Conservation (phyloP, 2,329 filamentous ascomycete genomes). For the Fusarium devonianum region DNA sequence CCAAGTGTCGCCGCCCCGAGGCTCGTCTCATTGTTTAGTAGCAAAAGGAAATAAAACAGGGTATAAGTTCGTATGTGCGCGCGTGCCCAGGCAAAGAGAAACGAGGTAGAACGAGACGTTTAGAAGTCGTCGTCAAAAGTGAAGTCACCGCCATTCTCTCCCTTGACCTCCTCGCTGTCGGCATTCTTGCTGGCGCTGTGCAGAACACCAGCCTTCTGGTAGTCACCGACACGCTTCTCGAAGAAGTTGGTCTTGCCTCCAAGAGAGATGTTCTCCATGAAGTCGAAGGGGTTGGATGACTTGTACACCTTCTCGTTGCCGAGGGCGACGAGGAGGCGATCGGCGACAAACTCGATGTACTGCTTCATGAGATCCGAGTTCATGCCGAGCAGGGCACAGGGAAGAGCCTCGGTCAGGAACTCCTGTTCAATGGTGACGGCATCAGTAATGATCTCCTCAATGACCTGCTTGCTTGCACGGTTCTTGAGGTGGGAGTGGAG, state of each 20-base stretch:
- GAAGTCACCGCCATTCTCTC: slow-evolving; percentile 78
- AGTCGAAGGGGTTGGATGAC: slow-evolving; percentile 95
- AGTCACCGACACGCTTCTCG: slow-evolving; percentile 99
- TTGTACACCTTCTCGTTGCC: slow-evolving; percentile 96
- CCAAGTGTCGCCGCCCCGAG: slow-evolving; percentile 32
- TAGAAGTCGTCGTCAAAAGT: slow-evolving; percentile 97
- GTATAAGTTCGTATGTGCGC: slow-evolving; percentile 37
- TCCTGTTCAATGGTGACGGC: slow-evolving; percentile 96
- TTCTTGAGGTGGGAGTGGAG: slow-evolving; percentile 97
- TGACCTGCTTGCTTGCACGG: slow-evolving; percentile 81
- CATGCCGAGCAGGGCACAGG: slow-evolving; percentile 94
- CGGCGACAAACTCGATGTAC: slow-evolving; percentile 99
- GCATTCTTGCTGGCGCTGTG: slow-evolving; percentile 77
- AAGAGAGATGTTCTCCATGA: slow-evolving; percentile 99
- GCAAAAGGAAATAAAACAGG: slow-evolving; percentile 34
- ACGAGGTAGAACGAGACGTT: slow-evolving; percentile 45
- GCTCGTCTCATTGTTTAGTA: slow-evolving; percentile 37
- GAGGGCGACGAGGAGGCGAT: slow-evolving; percentile 89
- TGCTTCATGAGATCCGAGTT: slow-evolving; percentile 98
- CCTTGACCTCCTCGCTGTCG: slow-evolving; percentile 59
- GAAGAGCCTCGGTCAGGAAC: slow-evolving; percentile 95
- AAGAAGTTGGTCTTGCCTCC: slow-evolving; percentile 99
- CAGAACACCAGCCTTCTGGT: slow-evolving; percentile 99
- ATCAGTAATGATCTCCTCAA: slow-evolving; percentile 90
- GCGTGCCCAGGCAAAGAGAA: slow-evolving; percentile 13